Evolutionary conservation across 2,329 filamentous ascomycete genomes (phyloP).

Genomic region (Fusarium tanahbumbuense): DNA sequence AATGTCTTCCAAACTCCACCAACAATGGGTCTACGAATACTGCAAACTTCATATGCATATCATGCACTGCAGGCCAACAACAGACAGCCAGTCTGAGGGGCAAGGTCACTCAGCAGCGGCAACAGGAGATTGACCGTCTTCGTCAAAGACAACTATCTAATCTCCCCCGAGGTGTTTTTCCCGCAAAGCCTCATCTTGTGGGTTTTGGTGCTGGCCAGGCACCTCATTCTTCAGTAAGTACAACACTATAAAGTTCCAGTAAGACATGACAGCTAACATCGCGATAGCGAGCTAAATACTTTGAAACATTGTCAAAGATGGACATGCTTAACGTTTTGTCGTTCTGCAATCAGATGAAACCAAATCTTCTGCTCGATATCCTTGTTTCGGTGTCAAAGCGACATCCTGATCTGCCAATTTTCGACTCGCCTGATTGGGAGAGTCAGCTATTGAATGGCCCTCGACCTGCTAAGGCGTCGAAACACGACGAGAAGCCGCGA

Average conservation of each 20-base stretch:
- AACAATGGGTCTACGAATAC: conserved; percentile 4
- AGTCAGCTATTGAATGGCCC: conserved; percentile 29
- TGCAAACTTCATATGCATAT: conserved; percentile 33
- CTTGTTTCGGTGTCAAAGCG: conserved; percentile 57
- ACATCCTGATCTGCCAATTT: conserved; percentile 58
- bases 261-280: background rate
- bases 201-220: conserved; percentile 54
- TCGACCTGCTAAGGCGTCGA: conserved; percentile 25
- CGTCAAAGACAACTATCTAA: conserved; percentile 50
- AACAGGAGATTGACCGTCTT: conserved; percentile 47
- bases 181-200: conserved; percentile 53
- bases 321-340: conserved; percentile 56
- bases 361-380: conserved; percentile 56
- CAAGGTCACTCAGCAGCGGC: conserved; percentile 35
- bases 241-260: background rate
- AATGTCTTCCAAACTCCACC: conserved; percentile 33
- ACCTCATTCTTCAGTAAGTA: conserved; percentile 51
- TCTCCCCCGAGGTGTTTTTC: conserved; percentile 49
- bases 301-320: conserved; percentile 51
- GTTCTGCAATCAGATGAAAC: conserved; percentile 56
- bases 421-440: conserved; percentile 57
- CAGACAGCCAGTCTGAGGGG: conserved; percentile 19
- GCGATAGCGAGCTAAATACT: conserved; percentile 55
- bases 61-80: conserved; percentile 30
- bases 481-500: conserved; percentile 42